Percentiles rank a stretch among this genome's conserved stretches.
Evolutionary conservation across 495 filamentous ascomycete species (phyloP).

Genomic region (Filosporella fistucella): DNA sequence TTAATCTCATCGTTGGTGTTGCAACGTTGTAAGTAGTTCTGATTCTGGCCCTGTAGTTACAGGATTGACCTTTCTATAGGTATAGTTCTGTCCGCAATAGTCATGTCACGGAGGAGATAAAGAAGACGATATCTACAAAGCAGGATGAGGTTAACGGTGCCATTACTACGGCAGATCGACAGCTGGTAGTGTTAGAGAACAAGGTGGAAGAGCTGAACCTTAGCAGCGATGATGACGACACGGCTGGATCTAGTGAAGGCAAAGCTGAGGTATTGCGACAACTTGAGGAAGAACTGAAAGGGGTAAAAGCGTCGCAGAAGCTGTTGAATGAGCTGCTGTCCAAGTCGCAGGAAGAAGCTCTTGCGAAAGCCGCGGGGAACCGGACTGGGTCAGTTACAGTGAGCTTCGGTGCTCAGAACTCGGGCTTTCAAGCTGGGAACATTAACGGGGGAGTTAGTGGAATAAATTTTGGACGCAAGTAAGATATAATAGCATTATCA

Average conservation of each 20-base stretch:
- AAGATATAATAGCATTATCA: slow-evolving; percentile 8
- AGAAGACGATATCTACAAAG: slow-evolving; percentile 25
- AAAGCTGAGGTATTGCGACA: slow-evolving; percentile 26
- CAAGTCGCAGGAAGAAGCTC: slow-evolving; percentile 28
- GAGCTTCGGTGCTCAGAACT: slow-evolving; percentile 16
- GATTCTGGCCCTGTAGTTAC: slow-evolving; percentile 10
- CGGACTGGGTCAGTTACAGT: slow-evolving; percentile 8
- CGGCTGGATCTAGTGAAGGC: slow-evolving; percentile 15
- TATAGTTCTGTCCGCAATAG: slow-evolving; percentile 27
- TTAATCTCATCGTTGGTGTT: slow-evolving; percentile 28
- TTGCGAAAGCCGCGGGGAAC: slow-evolving; percentile 16
- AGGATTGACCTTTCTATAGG: slow-evolving; percentile 13
- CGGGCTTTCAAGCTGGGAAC: slow-evolving; percentile 16
- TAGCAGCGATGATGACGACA: slow-evolving; percentile 21
- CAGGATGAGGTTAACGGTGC: slow-evolving; percentile 24
- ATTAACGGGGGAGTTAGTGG: slow-evolving; percentile 17
- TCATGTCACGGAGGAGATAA: slow-evolving; percentile 17
- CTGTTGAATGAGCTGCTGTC: slow-evolving; percentile 29
- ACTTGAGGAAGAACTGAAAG: slow-evolving; percentile 26
- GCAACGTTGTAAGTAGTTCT: slow-evolving; percentile 29
- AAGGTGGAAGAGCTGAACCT: slow-evolving; percentile 25
- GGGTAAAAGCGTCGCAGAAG: slow-evolving; percentile 21
- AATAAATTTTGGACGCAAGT: slow-evolving; percentile 18
- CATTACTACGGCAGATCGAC: slow-evolving; percentile 26
- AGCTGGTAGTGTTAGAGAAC: slow-evolving; percentile 22